Base-by-base conservation (phyloP, 805 yeast genomes). In the Jamesozyma jinghongensis region DNA sequence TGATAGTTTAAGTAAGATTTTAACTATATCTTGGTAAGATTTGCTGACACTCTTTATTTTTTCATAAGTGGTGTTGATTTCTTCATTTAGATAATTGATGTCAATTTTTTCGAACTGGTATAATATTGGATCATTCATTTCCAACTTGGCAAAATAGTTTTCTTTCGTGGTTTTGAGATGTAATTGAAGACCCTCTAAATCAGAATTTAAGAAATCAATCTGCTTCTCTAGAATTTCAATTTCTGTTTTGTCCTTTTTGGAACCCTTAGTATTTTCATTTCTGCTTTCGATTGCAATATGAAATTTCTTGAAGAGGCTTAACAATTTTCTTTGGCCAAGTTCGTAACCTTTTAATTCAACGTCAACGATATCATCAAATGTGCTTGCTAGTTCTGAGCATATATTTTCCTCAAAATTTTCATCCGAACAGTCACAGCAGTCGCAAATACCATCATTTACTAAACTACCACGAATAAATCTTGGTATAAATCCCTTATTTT, bases 381-480 rank as follows among this genome's bases (percentile, higher is more conserved):
- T 44, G 6, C 50, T 41, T 28, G 57, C 49, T 34, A 68, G 48
- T 28, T 53, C 54, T 3, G 33, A 43, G 46, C 70, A 65, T 5
- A 19, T 32, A 29, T 37, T 40, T 7, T 12, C 28, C 12, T 40
- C 44, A 32, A 42, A 14, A 35, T 42, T 36, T 19, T 92, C 98
- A 62, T 92, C 98, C 1, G 86, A 73, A 7, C 98, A 97, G 63
- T 92, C 98, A 62, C 98, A 92, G 61, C 98, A 92, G 57, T 92
- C 98, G 65, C 98, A 92, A 2, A 81, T 78, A 0, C 97, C 97
- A 62, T 92, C 98, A 52, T 81, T 77, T 14, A 92, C 83, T 43
- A 78, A 72, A 51, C 67, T 75, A 6, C 79, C 70, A 4, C 86
- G 81, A 12, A 92, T 71, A 47, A 68, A 74, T 8, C 69, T 68